Conservation (phyloP, 2,329 filamentous ascomycete genomes). For the Paecilomyces variotii region DNA sequence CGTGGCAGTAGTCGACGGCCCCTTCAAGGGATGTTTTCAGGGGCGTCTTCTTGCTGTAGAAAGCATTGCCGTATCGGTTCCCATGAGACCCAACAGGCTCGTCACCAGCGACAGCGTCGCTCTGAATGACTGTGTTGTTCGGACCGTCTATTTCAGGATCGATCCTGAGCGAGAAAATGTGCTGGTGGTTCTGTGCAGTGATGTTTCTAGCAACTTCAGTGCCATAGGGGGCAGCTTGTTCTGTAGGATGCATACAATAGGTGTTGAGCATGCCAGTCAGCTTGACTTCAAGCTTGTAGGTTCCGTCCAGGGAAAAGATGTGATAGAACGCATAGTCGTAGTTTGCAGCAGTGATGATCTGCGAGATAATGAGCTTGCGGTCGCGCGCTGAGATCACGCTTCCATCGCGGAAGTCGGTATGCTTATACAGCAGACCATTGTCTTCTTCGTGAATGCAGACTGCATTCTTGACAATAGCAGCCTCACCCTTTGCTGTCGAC, state of each 20-base stretch:
- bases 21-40: constrained; percentile 61
- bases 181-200: constrained; percentile 93
- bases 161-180: constrained; percentile 83
- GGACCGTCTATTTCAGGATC: constrained; percentile 82
- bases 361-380: constrained; percentile 77
- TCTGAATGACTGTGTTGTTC: constrained; percentile 76
- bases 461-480: constrained; percentile 81
- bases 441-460: constrained; percentile 96
- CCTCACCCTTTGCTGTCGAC: constrained; percentile 65
- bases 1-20: constrained; percentile 71
- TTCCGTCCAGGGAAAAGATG: constrained; percentile 89
- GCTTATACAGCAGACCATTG: constrained; percentile 84
- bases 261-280: constrained; percentile 91
- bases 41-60: constrained; percentile 77
- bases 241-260: constrained; percentile 69
- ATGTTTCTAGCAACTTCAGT: constrained; percentile 86
- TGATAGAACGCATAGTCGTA: constrained; percentile 88
- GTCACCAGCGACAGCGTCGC: constrained; percentile 63
- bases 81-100: constrained; percentile 70
- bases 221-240: constrained; percentile 80
- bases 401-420: constrained; percentile 87
- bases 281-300: constrained; percentile 84
- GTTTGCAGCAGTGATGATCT: constrained; percentile 92
- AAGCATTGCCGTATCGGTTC: constrained; percentile 86
- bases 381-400: constrained; percentile 78